Evolutionary conservation across 2,329 filamentous ascomycete genomes (phyloP).

Genomic region (Pseudocercospora vitis): DNA sequence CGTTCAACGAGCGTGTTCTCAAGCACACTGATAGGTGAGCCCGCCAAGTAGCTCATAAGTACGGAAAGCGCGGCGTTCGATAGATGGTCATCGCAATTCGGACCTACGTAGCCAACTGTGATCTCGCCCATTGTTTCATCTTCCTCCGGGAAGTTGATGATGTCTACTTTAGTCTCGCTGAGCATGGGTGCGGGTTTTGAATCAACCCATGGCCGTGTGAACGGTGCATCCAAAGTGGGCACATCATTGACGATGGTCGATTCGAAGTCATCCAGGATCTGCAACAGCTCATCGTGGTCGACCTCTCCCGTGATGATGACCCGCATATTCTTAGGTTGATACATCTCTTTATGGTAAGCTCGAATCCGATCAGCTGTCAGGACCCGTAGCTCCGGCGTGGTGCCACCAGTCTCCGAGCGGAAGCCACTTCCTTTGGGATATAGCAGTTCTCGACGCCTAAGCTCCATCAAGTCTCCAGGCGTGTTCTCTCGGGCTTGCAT

Average conservation of each 20-base stretch:
- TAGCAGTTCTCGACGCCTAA: conserved; percentile 73
- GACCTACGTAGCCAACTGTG: conserved; percentile 81
- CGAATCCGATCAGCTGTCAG: conserved; percentile 87
- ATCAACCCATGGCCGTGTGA: conserved; percentile 87
- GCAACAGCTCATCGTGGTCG: conserved; percentile 74
- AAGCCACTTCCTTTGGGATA: conserved; percentile 92
- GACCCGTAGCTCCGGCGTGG: conserved; percentile 87
- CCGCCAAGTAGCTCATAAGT: conserved; percentile 81
- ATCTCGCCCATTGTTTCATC: conserved; percentile 93
- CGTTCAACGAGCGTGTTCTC: conserved; percentile 92
- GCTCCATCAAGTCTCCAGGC: conserved; percentile 80
- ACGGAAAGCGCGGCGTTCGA: conserved; percentile 71
- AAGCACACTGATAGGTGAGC: conserved; percentile 86
- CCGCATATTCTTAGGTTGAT: conserved; percentile 93
- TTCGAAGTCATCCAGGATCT: conserved; percentile 85
- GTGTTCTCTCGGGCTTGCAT: conserved; percentile 96
- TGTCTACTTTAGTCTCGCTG: conserved; percentile 70
- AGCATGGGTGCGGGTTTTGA: conserved; percentile 75
- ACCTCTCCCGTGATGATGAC: conserved; percentile 90
- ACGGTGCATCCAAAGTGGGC: conserved; percentile 70
- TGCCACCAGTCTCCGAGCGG: conserved; percentile 95
- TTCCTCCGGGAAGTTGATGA: conserved; percentile 90
- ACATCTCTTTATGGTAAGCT: conserved; percentile 95
- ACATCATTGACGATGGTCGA: conserved; percentile 80
- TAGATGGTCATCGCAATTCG: conserved; percentile 66